Evolutionary conservation across 2,329 filamentous ascomycete species (phyloP), one percentile per base, ranked within the genome.

Genomic region (Geosmithia flava): DNA sequence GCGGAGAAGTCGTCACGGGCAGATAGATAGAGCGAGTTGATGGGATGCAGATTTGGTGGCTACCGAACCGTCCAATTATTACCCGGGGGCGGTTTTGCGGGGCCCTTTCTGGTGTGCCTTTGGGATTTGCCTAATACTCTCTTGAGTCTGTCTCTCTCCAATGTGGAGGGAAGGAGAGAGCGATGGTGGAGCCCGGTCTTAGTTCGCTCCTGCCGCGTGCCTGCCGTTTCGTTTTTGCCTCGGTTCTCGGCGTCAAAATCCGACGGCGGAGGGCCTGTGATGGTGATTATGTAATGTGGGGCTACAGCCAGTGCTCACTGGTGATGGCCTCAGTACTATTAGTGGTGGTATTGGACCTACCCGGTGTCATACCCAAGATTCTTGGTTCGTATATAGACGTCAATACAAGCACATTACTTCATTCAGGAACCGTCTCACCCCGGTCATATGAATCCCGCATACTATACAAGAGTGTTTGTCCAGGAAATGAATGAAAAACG

Each of bases 401-500:
- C 23, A 27, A 27, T 27, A 27, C 23, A 27, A 27, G 8, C 23
- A 8, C 8, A 8, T 27, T 5, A 27, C 4, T 27, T 5, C 23
- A 27, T 27, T 8, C 8, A 27, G 23, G 4, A 27, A 27, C 23
- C 23, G 8, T 8, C 23, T 8, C 8, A 5, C 23, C 23, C 8
- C 23, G 23, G 4, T 8, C 23, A 5, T 27, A 27, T 27, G 8
- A 27, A 27, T 8, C 23, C 23, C 4, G 8, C 23, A 8, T 8
- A 8, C 23, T 8, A 42, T 19, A 7, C 19, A 19, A 20, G 6
- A 13, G 3, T 44, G 8, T 44, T 11, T 44, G 6, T 23, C 6
- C 11, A 7, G 13, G 16, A 16, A 7, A 48, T 45, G 43, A 45
- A 20, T 20, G 33, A 47, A 41, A 68, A 68, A 48, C 58, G 62